Evolutionary conservation across 352 stramenopile species (phyloP), one percentile per base, ranked within the genome.

Genomic region (Pseudoperonospora humuli): DNA sequence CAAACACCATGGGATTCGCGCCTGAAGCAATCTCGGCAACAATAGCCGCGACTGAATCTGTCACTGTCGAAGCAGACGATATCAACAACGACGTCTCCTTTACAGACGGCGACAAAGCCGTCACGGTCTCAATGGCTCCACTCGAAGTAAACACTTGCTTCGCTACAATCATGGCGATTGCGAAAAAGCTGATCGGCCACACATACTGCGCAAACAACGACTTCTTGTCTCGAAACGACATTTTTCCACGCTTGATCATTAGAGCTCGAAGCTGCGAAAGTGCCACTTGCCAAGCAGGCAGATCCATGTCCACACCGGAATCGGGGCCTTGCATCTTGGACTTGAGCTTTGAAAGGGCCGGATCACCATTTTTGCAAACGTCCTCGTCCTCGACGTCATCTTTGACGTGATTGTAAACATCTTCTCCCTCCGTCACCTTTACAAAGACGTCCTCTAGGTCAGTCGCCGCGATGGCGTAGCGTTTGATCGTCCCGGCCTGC

Each of bases 371-470:
- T 5, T 27, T 31, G 21, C 33, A 15, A 20, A 20, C 5, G 33
- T 54, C 49, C 15, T 31, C 11, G 13, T 38, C 24, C 10, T 49
- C 24, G 4, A 57, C 42, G 21, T 72, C 65, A 26, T 84, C 74
- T 26, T 79, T 84, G 1, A 59, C 70, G 45, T 86, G 70, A 41
- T 87, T 67, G 45, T 88, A 88, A 3, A 84, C 66, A n/a, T 76
- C 63, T 43, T 84, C 75, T 8, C 71, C 74, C 39, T 93, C 70
- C 0, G 87, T 91, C 42, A 98, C 93, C 29, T 93, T 77, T 1
- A 99, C 75, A 64, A 99, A 99, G 0, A 98, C 95, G 64, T 99
- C 97, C 57, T 99, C 97, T 1, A 99, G 70, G 13, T 97, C 98
- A 5, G 96, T 99, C 6, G 98, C 95, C 21, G 87, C 87, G 14